Evolutionary conservation across 2,329 filamentous ascomycete genomes (phyloP), one percentile per base, ranked within the genome.

Genomic region (Amylocarpus encephaloides): DNA sequence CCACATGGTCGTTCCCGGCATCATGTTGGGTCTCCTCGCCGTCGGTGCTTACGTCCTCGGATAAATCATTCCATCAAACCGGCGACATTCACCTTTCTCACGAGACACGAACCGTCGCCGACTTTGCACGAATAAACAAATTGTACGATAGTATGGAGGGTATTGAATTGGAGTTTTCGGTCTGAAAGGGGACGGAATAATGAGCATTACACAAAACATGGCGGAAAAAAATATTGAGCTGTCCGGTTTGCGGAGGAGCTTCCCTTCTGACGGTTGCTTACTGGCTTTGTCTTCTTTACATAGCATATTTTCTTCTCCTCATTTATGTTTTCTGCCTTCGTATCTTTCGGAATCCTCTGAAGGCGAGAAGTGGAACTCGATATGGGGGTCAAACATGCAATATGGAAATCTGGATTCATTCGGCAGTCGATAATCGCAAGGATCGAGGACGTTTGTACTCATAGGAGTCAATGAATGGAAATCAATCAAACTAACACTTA

Each of bases 11-110:
- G 36, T 40, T 22, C 26, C 45, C 10, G 45, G 35, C 9, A 30
- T 40, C 26, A 6, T 41, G 26, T 32, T 47, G 26, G 45, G 13
- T 33, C 36, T 47, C 9, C 13, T 47, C 36, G 45, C 45, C 33
- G 29, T 47, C 13, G 36, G 45, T 22, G 45, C 45, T 41, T 47
- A 30, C 22, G 13, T 47, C 16, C 45, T 47, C 36, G 45, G 35
- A 40, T 47, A 47, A 47, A 40, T 46, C 19, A 15, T 46, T 35
- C 5, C 15, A 38, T 5, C 11, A 16, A 29, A 13, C 16, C n/a
- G 16, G n/a, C 13, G 15, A 12, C 11, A 11, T 26, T 29, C 40
- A 42, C 18, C 16, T 42, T 30, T 42, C 19, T 43, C 13, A 26
- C 7, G 22, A 26, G 40, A 29, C 40, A 43, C 16, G 16, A 18